Base-by-base conservation (phyloP, 257 asterid species). In the Penstemon newberryi region DNA sequence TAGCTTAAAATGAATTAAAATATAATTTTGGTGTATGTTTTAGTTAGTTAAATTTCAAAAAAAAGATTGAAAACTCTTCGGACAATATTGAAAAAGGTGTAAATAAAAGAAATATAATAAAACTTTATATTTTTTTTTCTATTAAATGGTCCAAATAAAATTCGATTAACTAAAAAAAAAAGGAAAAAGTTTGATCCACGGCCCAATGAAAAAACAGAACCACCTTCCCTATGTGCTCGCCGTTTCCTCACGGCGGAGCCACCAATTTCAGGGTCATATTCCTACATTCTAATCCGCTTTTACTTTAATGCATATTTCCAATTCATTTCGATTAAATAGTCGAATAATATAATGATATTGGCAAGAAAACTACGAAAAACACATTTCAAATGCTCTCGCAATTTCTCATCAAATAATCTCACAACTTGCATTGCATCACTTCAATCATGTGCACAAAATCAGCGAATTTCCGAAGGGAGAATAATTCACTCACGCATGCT, bases 361-460 rank as follows among this genome's bases (percentile, higher is more conserved):
- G 75, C 70, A 15, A 50, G 15, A 8, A 63, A 51, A 8, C 53
- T 70, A 4, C 41, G 63, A 67, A 63, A 49, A 62, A 42, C 37
- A 51, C 72, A 36, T 66, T 39, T 52, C 53, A 66, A 25, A 18
- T 54, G 46, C 76, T 67, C 70, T 78, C 58, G 72, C 69, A 72
- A 42, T 56, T 81, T 79, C 80, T 80, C 72, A 42, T 75, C 86
- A 43, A 73, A 71, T 3, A 73, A 78, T 52, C 72, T 89, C 51
- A 33, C 69, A 65, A 13, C 82, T 4, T 83, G 81, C 82, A 77
- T 87, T 66, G 55, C 79, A 10, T 67, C 77, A 41, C 98, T 92
- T 62, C 96, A 92, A 72, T 84, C 87, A n/a, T 84, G 84, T 45
- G 89, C 92, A 1, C 76, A 76, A 15, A 83, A 69, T 36, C 82